These are phyloP conservation scores for Paspalum vaginatum DNA, from an alignment of 176 grass and related monocot genomes.

Conservation along the genomic window DNA sequence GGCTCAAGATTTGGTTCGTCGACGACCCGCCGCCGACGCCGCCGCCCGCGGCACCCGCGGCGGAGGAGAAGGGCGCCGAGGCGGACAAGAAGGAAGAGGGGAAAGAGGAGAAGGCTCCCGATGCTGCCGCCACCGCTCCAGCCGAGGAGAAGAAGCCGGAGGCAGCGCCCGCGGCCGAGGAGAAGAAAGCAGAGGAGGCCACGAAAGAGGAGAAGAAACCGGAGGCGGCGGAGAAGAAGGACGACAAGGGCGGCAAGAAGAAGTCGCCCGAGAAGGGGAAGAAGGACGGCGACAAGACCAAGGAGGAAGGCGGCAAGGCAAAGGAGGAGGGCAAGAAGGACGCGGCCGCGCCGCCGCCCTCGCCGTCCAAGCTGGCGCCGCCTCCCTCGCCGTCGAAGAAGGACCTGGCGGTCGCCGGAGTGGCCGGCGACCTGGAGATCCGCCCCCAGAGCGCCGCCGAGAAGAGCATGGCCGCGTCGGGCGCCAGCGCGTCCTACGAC, in stretches of 20 bases:
- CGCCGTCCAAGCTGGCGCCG: constrained; percentile 40
- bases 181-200: constrained; percentile 58
- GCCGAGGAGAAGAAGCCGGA: constrained; percentile 49
- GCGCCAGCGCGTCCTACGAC: constrained; percentile 59
- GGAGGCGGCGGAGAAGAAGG: constrained; percentile 45
- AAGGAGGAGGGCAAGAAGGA: constrained; percentile 56
- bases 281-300: constrained; percentile 60
- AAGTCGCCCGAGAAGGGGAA: constrained; percentile 63
- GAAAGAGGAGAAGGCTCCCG: background rate
- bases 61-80: constrained; percentile 30
- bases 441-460: constrained; percentile 50
- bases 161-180: constrained; percentile 35
- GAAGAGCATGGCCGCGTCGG: constrained; percentile 49
- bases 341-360: constrained; percentile 20
- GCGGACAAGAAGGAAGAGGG: too few relatives aligned
- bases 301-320: constrained; percentile 40
- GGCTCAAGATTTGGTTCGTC: constrained; percentile 79
- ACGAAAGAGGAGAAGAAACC: constrained; percentile 53
- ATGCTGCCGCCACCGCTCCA: background rate
- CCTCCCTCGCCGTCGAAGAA: constrained; percentile 68
- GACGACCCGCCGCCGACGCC: constrained; percentile 55
- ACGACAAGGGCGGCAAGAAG: constrained; percentile 52
- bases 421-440: constrained; percentile 80
- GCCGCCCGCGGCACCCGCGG: background rate
- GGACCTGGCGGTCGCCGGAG: constrained; percentile 35